Percentiles rank a stretch among this genome's conserved stretches.
Conservation (phyloP, 148 eudicot genomes). For the Mesembryanthemum crystallinum region DNA sequence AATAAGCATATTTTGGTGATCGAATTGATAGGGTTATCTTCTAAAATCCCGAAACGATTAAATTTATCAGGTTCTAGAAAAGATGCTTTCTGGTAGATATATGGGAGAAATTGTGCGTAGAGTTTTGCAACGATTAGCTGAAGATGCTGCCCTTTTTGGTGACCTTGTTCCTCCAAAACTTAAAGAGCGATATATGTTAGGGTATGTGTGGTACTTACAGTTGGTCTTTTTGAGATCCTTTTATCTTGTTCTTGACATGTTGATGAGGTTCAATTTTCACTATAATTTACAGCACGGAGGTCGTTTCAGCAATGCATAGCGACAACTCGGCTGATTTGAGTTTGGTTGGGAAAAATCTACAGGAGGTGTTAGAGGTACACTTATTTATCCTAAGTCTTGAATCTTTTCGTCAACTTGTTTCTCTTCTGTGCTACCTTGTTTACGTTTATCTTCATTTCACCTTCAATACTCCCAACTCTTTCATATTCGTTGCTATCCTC, state of each 20-base stretch:
- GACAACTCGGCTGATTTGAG: slow-evolving; percentile 66
- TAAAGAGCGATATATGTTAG: slow-evolving; percentile 42
- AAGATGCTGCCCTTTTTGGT: slow-evolving; percentile 75
- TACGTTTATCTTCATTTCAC: background rate
- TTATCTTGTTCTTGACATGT: background rate
- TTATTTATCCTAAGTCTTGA: background rate
- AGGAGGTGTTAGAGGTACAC: slow-evolving; percentile 52
- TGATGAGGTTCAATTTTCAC: background rate
- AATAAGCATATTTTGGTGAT: background rate
- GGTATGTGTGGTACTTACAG: slow-evolving; percentile 29
- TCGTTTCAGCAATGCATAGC: slow-evolving; percentile 68
- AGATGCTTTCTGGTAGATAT: slow-evolving; percentile 85
- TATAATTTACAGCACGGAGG: slow-evolving; percentile 53
- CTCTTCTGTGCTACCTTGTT: background rate
- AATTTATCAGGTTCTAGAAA: slow-evolving; percentile 61
- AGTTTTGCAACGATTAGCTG: slow-evolving; percentile 58
- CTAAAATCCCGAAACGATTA: background rate
- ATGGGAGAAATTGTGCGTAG: slow-evolving; percentile 83
- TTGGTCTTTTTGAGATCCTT: background rate
- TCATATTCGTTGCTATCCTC: too few relatives aligned
- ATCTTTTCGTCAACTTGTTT: background rate
- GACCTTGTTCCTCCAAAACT: slow-evolving; percentile 60
- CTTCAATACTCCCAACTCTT: background rate
- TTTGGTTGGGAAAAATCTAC: slow-evolving; percentile 48
- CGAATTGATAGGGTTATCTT: background rate